Evolutionary conservation across 2,329 filamentous ascomycete genomes (phyloP).

Genomic region (Blumeriella jaapii): DNA sequence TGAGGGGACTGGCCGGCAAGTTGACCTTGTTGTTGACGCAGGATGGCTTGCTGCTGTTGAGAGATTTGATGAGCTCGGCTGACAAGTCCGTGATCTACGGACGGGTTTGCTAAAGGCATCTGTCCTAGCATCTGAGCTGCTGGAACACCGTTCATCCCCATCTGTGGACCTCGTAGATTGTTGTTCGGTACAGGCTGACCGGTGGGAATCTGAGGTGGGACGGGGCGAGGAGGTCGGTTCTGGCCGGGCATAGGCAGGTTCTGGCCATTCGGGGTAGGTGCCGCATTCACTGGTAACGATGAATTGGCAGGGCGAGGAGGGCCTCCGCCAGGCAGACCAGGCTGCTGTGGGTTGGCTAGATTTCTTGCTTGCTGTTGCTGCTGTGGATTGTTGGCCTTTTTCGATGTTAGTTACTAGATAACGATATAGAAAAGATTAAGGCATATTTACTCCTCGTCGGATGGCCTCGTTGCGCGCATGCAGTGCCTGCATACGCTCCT

Average conservation of each 20-base stretch:
- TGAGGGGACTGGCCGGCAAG: conserved; percentile 20
- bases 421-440: conserved; percentile 9
- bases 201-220: conserved; percentile 23
- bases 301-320: conserved; percentile 13
- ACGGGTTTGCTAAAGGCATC: conserved; percentile 41
- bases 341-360: conserved; percentile 18
- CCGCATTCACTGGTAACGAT: conserved; percentile 13
- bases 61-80: conserved; percentile 56
- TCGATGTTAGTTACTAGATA: conserved; percentile 20
- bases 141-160: conserved; percentile 51
- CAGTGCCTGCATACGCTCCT: conserved; percentile 44
- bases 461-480: conserved; percentile 31
- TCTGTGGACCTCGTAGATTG: conserved; percentile 29
- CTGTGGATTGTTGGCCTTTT: conserved; percentile 30
- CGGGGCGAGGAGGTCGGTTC: conserved; percentile 20
- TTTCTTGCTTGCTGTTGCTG: conserved; percentile 12
- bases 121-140: conserved; percentile 56
- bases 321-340: conserved; percentile 9
- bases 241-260: conserved; percentile 23
- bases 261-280: conserved; percentile 14
- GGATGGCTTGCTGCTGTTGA: conserved; percentile 36
- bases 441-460: conserved; percentile 41
- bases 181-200: conserved; percentile 24
- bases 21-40: conserved; percentile 23
- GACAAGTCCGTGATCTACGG: conserved; percentile 42